Evolutionary conservation across 805 yeast genomes (phyloP).

Genomic region (Candida endomychidarum): DNA sequence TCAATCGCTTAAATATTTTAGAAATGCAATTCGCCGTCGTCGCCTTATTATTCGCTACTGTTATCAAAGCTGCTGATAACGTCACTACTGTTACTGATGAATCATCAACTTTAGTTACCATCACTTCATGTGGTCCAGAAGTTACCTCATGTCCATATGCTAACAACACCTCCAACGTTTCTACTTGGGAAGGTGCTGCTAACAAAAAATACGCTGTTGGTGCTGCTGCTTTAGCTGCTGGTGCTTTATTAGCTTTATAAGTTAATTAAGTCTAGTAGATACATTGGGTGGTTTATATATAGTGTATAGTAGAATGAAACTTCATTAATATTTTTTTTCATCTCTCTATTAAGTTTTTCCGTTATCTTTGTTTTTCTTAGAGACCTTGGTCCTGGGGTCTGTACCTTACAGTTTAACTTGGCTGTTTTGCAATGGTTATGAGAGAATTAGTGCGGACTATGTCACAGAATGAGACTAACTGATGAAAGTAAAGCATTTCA

Average conservation of each 20-base stretch:
- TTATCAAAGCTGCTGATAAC: slow-evolving; percentile 15
- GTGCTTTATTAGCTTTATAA: slow-evolving; percentile 63
- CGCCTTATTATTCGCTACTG: slow-evolving; percentile 20
- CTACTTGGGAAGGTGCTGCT: slow-evolving; percentile 41
- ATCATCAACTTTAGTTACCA: slow-evolving; percentile 44
- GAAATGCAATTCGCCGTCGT: slow-evolving; percentile 35
- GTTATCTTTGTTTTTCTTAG: no score
- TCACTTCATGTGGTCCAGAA: slow-evolving; percentile 44
- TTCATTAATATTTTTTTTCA: not conserved
- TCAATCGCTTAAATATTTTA: slow-evolving; percentile 33
- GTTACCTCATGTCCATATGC: slow-evolving; percentile 51
- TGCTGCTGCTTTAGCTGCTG: slow-evolving; percentile 49
- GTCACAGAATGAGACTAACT: slow-evolving; percentile 15
- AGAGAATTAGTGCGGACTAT: no score
- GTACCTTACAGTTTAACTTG: no score
- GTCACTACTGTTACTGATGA: slow-evolving; percentile 30
- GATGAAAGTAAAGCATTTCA: slow-evolving; percentile 59
- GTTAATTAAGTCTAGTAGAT: slow-evolving; percentile 13
- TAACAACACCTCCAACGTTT: slow-evolving; percentile 27
- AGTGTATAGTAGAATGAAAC: slow-evolving; percentile 11
- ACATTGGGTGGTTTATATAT: slow-evolving; percentile 8
- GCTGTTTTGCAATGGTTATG: no score
- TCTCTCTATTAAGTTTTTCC: not conserved
- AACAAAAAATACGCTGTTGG: slow-evolving; percentile 39
- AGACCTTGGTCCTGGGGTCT: no score